Evolutionary conservation across 2,329 filamentous ascomycete species (phyloP).

Genomic region (Clonostachys solani): DNA sequence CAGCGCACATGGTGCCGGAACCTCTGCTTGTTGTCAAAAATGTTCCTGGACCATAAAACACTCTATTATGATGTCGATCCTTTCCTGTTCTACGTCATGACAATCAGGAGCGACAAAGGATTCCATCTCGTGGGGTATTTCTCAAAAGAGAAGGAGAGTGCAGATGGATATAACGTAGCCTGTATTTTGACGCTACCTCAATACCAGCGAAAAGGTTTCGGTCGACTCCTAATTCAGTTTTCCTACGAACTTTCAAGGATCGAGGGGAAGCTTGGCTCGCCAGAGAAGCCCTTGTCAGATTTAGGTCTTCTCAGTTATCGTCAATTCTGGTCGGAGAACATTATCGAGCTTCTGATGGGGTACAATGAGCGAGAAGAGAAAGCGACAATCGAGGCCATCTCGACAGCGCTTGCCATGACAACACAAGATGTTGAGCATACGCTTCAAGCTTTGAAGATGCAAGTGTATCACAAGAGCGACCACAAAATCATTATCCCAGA

Average conservation of each 20-base stretch:
- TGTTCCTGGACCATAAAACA: conserved; percentile 97
- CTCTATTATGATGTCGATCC: conserved; percentile 99
- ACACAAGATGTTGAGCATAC: conserved; percentile 95
- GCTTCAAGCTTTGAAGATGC: conserved; percentile 88
- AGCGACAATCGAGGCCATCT: conserved; percentile 83
- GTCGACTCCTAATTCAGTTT: conserved; percentile 90
- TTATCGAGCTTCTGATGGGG: conserved; percentile 80
- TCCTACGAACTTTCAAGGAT: conserved; percentile 96
- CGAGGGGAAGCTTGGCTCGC: conserved; percentile 90
- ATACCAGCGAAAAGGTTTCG: conserved; percentile 92
- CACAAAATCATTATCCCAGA: conserved; percentile 94
- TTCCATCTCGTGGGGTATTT: conserved; percentile 99
- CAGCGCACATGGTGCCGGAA: conserved; percentile 97
- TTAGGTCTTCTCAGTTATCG: conserved; percentile 89
- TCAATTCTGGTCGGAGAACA: conserved; percentile 96
- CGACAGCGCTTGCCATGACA: conserved; percentile 83
- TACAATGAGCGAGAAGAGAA: conserved; percentile 63
- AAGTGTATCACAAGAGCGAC: conserved; percentile 92
- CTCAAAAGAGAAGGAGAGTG: conserved; percentile 96
- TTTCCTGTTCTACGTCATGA: conserved; percentile 98
- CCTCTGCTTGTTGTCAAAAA: conserved; percentile 87
- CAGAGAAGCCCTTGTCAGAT: conserved; percentile 94
- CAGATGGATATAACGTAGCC: conserved; percentile 95
- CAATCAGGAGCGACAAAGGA: conserved; percentile 79
- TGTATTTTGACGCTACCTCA: conserved; percentile 97